Evolutionary conservation across 768 basidiomycete species (phyloP).

Genomic region (Galerina marginata): DNA sequence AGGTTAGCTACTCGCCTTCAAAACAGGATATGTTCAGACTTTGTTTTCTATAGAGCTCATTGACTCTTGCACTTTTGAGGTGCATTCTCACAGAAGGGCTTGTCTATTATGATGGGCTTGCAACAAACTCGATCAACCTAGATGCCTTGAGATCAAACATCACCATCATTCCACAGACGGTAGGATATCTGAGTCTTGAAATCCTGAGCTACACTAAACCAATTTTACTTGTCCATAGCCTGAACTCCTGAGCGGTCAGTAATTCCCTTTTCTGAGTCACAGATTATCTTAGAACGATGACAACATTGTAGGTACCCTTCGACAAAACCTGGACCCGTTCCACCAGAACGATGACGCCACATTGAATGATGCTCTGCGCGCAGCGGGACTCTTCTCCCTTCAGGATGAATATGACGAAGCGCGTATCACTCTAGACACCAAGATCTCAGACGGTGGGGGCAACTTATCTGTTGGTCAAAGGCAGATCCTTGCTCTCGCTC

Average conservation of each 20-base stretch:
- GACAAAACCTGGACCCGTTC: constrained; percentile 7
- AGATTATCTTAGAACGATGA: no score
- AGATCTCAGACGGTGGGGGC: constrained; percentile 3
- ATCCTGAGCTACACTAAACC: background rate
- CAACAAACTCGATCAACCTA: constrained; percentile 54
- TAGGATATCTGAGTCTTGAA: constrained; percentile 10
- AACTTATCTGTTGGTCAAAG: constrained; percentile 2
- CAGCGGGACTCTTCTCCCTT: background rate
- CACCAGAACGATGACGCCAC: background rate
- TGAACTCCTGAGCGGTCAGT: no score
- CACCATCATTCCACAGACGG: constrained; percentile 62
- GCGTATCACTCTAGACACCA: background rate
- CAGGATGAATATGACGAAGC: constrained; percentile 1
- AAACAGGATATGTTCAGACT: background rate
- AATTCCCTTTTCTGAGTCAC: no score
- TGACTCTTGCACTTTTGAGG: constrained; percentile 58
- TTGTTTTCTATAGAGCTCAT: constrained; percentile 46
- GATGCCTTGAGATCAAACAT: constrained; percentile 60
- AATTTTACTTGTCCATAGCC: background rate
- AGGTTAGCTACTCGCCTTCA: constrained; percentile 5
- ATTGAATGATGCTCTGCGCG: background rate
- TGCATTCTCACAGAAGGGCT: constrained; percentile 60
- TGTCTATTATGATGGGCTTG: constrained; percentile 60
- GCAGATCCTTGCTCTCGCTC: constrained; percentile 7
- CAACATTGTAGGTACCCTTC: background rate